Evolutionary conservation across 2,329 filamentous ascomycete genomes (phyloP).

Genomic region (Hymenoscyphus occultus): DNA sequence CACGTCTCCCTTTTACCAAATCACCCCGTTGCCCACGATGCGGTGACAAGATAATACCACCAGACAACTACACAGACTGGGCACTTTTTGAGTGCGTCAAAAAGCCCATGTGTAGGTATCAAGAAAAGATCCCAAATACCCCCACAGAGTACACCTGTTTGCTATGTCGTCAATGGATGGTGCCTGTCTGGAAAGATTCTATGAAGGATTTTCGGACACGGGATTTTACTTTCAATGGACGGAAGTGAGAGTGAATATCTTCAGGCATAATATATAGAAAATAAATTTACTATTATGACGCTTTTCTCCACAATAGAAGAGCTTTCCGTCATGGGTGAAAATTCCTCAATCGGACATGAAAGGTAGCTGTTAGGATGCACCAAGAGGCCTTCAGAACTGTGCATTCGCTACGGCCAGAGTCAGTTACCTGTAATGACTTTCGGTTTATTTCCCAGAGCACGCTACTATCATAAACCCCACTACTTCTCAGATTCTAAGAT

Average conservation of each 20-base stretch:
- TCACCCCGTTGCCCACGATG: neutral
- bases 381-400: too few species aligned
- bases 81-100: neutral
- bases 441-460: too few species aligned
- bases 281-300: too few species aligned
- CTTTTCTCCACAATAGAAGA: too few species aligned
- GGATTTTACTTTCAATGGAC: neutral
- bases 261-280: too few species aligned
- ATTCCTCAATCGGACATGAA: too few species aligned
- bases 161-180: neutral
- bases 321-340: too few species aligned
- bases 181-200: neutral
- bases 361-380: too few species aligned
- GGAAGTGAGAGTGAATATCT: neutral
- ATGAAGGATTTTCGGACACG: neutral
- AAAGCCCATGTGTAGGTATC: neutral
- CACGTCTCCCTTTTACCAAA: neutral
- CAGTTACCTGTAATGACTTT: too few species aligned
- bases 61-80: neutral
- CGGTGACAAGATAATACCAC: neutral
- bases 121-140: neutral
- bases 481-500: too few species aligned
- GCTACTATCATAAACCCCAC: too few species aligned
- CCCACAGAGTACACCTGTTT: neutral
- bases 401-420: too few species aligned